phyloP scores from a whole-genome alignment of 192 early-diverging fungal genomes.

The Piromyces sp. region DNA sequence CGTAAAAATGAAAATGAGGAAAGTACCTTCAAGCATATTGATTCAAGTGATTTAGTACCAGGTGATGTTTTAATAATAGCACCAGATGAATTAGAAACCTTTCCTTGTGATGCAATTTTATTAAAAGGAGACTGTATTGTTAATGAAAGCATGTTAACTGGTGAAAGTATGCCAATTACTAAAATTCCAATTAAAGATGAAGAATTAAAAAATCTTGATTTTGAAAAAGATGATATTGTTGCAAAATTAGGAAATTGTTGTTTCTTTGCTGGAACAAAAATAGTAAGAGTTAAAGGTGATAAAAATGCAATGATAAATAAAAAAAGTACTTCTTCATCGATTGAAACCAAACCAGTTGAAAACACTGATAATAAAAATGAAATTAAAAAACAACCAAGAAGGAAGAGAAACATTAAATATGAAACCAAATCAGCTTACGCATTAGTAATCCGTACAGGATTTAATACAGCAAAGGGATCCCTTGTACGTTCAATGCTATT shows the following conservation, averaged over 20 bases:
- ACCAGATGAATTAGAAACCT: not conserved
- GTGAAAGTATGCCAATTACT: slow-evolving; percentile 86
- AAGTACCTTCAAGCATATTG: slow-evolving; percentile 20
- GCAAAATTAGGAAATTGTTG: slow-evolving; percentile 66
- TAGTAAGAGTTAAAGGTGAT: slow-evolving; percentile 49
- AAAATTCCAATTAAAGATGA: slow-evolving; percentile 59
- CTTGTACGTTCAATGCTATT: slow-evolving; percentile 89
- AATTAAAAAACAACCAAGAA: slow-evolving; percentile 19
- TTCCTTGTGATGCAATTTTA: slow-evolving; percentile 87
- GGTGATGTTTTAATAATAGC: slow-evolving; percentile 67
- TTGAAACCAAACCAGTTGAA: not conserved
- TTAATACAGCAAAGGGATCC: slow-evolving; percentile 92
- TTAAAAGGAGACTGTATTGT: slow-evolving; percentile 90
- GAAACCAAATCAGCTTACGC: slow-evolving; percentile 34
- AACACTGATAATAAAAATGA: slow-evolving; percentile 10
- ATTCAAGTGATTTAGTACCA: slow-evolving; percentile 74
- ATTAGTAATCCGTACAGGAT: slow-evolving; percentile 78
- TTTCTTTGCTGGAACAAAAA: slow-evolving; percentile 80
- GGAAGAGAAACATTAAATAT: not conserved
- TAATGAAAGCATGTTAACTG: slow-evolving; percentile 86
- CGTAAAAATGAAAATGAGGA: slow-evolving; percentile 20
- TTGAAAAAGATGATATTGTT: slow-evolving; percentile 41
- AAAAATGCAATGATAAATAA: slow-evolving; percentile 13
- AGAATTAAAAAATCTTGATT: slow-evolving; percentile 42
- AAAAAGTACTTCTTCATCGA: slow-evolving; percentile 3